phyloP scores from a whole-genome alignment of 148 eudicot genomes.

The Rhododendron ovatum region DNA sequence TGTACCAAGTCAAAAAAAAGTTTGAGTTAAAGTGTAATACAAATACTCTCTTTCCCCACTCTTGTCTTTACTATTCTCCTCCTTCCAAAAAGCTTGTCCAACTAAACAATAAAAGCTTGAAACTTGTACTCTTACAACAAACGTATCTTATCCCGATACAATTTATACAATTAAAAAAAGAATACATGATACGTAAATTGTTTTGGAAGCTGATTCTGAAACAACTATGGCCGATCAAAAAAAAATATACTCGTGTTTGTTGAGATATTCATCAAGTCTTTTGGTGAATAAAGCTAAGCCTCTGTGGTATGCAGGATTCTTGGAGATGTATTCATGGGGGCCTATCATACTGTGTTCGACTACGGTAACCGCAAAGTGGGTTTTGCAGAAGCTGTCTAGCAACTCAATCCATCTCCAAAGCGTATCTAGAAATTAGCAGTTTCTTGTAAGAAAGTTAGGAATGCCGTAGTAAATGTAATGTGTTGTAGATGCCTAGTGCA shows the following conservation, averaged over 20 bases:
- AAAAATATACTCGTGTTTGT: background rate
- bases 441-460: background rate
- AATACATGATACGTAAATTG: no score
- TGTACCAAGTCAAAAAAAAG: no score
- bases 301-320: slow-evolving; percentile 27
- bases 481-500: background rate
- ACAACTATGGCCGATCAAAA: background rate
- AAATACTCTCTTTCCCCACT: no score
- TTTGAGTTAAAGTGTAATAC: no score
- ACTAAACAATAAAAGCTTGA: no score
- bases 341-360: slow-evolving; percentile 36
- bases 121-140: no score
- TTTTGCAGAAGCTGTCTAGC: slow-evolving; percentile 29
- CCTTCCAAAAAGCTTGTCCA: no score
- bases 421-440: background rate
- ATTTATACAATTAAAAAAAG: no score
- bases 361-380: slow-evolving; percentile 27
- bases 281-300: background rate
- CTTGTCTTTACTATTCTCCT: no score
- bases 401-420: background rate
- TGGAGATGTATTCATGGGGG: slow-evolving; percentile 44
- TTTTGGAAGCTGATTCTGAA: background rate
- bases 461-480: background rate
- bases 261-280: background rate
- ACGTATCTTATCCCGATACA: no score